Conservation (phyloP, 2,329 filamentous ascomycete species). For the Daldinia sp. region DNA sequence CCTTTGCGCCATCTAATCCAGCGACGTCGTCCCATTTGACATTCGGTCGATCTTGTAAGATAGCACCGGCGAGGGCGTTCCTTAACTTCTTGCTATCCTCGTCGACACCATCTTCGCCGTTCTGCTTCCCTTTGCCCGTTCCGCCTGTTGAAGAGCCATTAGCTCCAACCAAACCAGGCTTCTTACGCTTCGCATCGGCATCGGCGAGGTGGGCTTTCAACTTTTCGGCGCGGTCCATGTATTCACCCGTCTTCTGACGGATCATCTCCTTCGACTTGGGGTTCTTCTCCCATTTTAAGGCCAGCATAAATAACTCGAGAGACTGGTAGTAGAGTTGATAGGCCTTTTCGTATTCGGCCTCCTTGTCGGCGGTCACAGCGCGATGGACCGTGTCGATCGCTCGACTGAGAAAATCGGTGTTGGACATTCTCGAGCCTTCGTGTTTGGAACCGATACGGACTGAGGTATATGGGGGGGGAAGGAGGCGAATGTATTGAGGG, state of each 20-base stretch:
- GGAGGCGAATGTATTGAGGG: not conserved
- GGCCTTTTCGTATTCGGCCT: constrained; percentile 95
- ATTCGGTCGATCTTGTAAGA: constrained; percentile 94
- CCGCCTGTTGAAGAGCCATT: constrained; percentile 76
- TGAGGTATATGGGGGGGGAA: not conserved
- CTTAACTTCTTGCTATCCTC: constrained; percentile 96
- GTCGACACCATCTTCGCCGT: constrained; percentile 71
- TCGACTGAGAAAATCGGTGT: constrained; percentile 95
- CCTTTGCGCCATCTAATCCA: constrained; percentile 92
- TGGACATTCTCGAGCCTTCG: constrained; percentile 70
- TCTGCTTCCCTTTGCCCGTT: constrained; percentile 69
- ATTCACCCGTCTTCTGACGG: constrained; percentile 91
- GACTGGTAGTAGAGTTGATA: constrained; percentile 96
- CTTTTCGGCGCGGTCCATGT: constrained; percentile 99
- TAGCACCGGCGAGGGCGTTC: constrained; percentile 89
- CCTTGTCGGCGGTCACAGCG: constrained; percentile 95
- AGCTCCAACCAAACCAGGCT: constrained; percentile 76
- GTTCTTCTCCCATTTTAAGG: constrained; percentile 99
- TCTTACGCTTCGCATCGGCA: constrained; percentile 76
- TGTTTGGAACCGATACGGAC: constrained; percentile 12
- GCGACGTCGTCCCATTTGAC: constrained; percentile 99
- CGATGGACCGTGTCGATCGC: constrained; percentile 98
- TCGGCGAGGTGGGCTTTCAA: constrained; percentile 90
- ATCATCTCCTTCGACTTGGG: constrained; percentile 97
- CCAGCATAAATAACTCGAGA: constrained; percentile 98